Evolutionary conservation across 768 basidiomycete species (phyloP).

Genomic region (Tephrocybe sp.): DNA sequence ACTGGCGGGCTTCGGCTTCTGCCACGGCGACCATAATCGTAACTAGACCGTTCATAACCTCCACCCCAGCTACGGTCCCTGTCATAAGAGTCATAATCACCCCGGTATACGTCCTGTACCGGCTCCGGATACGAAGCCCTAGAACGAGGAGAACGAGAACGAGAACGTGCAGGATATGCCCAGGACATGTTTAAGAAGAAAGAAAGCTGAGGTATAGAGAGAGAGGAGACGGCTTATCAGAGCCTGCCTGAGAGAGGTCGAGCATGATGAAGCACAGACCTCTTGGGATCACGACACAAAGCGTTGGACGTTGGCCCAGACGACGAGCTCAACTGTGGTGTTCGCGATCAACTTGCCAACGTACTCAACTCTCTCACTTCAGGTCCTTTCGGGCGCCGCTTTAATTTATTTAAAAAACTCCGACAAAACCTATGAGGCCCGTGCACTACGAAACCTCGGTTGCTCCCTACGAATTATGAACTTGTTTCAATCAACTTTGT

Average conservation of each 20-base stretch:
- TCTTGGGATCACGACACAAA: slow-evolving; percentile 67
- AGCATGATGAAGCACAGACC: slow-evolving; percentile 94
- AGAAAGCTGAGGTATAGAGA: slow-evolving; percentile 55
- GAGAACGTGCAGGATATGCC: slow-evolving; percentile 80
- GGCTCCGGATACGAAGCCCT: slow-evolving; percentile 57
- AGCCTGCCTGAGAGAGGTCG: slow-evolving; percentile 74
- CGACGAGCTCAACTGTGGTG: slow-evolving; percentile 47
- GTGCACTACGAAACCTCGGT: no score
- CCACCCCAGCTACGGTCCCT: slow-evolving; percentile 68
- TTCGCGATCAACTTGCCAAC: slow-evolving; percentile 57
- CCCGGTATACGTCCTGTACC: slow-evolving; percentile 56
- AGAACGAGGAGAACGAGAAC: slow-evolving; percentile 76
- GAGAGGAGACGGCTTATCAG: slow-evolving; percentile 66
- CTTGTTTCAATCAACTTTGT: no score
- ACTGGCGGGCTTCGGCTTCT: slow-evolving; percentile 74
- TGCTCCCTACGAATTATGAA: no score
- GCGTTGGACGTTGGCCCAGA: slow-evolving; percentile 40
- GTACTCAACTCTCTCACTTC: slow-evolving; percentile 18
- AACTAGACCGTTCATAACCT: slow-evolving; percentile 65
- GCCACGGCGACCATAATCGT: slow-evolving; percentile 68
- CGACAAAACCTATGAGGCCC: slow-evolving; percentile 8
- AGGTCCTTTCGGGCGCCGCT: slow-evolving; percentile 41
- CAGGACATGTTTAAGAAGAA: slow-evolving; percentile 74
- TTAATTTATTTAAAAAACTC: slow-evolving; percentile 9
- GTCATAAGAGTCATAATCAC: slow-evolving; percentile 71